Evolutionary conservation across 1,284 basidiomycete genomes (phyloP), one percentile per base, ranked within the genome.

Genomic region (Calocybe gambosa): DNA sequence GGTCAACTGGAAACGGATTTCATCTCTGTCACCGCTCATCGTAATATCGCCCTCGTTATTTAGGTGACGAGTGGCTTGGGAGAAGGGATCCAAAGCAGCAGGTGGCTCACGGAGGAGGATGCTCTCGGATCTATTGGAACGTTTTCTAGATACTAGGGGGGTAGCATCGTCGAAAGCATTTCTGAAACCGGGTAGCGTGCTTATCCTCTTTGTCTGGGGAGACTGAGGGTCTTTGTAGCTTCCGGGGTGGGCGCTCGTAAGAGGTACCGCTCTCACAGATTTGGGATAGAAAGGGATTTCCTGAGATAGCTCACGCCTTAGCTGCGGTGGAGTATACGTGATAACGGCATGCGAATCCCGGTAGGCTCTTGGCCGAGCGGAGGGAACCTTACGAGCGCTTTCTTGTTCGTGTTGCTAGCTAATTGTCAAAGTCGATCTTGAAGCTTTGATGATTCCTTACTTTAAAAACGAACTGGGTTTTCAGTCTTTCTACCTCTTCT

Each of bases 331-430:
- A 5, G 66, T 53, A 6, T 62, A 59, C 16, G 71, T 53, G 16
- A 73, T 69, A 1, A 69, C 70, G 5, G 64, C 64, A 21, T 67
- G 65, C 15, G 57, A 55, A 25, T 69, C 72, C 39, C 61, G 66
- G 3, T 49, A 49, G 6, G 59, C 57, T 54, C 66, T 76, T 20
- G 68, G 54, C 13, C 70, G 71, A 13, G 63, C 60, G 10, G 77
- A 69, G 16, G 73, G 64, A 3, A 70, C 64, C 56, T 72, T 82
- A n/a, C 78, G 75, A 23, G 64, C 56, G 5, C 75, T 73, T 52
- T 87, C 84, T 19, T 82, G 50, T 60, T 89, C 86, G 52, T 85
- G 82, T 74, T 84, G 82, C 82, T 87, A 41, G 8, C 46, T 35
- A 19, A 12, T 13, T 13, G 15, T 50, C 10, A 42, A 33, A 35